Base-by-base conservation (phyloP, 352 stramenopile genomes). In the Globisporangium cederbergense region DNA sequence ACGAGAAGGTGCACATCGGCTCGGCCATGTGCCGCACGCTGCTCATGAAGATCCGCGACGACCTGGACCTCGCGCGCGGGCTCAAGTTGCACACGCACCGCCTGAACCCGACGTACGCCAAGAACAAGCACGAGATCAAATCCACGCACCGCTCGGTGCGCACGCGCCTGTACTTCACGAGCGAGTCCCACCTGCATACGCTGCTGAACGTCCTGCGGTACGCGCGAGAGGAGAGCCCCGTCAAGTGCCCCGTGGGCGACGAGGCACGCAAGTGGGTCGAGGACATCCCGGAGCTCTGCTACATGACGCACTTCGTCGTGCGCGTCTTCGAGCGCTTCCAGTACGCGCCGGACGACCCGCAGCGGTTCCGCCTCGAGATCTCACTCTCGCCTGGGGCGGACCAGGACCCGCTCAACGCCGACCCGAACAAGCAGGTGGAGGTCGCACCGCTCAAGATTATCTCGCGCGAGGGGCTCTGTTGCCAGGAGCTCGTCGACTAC, bases 131-230 rank as follows among this genome's bases (percentile, higher is more conserved):
- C 58, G 71, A 79, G 51, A 81, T 96, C 72, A 96, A 94, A 71
- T 98, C 95, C 14, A 92, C 98, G 62, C 94, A 97, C 51, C 87
- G 97, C 38, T 91, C 95, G 7, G 97, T 99, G 59, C 96, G 98
- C 63, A 99, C 97, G 32, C 90, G 98, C 1, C 81, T 99, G 18
- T 99, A 99, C 72, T 99, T 99, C 71, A 99, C 98, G 18, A 99
- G 94, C 32, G 98, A 99, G 78, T 96, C 88, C 43, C 98, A 99
- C 72, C 74, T 99, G 58, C 97, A 99, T 75, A 93, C 96, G 4
- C 73, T 99, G 32, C 72, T 99, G 34, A 99, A 99, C 71, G 94
- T 99, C 16, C 73, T 99, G n/a, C 82, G 97, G 8, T 97, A 93
- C 63, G 83, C 79, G 8, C 79, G 85, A 8, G 76, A 83, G 7